Base-by-base conservation (phyloP, 805 yeast genomes). In the Candida berthetii region DNA sequence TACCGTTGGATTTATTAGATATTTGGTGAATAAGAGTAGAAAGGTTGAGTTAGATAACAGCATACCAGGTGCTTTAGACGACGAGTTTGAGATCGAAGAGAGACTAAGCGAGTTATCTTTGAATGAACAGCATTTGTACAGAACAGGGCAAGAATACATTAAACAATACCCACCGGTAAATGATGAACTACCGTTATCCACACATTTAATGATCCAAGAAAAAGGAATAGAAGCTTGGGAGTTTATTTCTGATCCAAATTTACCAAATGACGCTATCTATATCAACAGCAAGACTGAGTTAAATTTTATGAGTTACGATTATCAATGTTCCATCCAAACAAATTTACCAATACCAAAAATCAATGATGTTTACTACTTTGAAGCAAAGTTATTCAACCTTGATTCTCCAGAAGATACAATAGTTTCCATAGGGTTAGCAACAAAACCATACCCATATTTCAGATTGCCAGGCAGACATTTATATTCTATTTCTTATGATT, bases 381-480 rank as follows among this genome's bases (percentile, higher is more conserved):
- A 90, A 57, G 76, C 82, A 33, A 93, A 93, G 55, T 74, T 93
- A 2, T 89, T 79, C 61, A 88, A 83, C 32, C 54, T 81, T 19
- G 79, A 81, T 8, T 69, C 76, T 40, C 79, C 84, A 2, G 58
- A 51, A n/a, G 64, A 58, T 34, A 61, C 76, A 0, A 42, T 64
- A 0, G 66, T 91, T 1, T 78, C 96, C 0, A 69, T 93, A 16
- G 99, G 99, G 0, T 55, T 93, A 3, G 74, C 90, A 1, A 78
- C 95, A 0, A 77, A 80, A 47, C 99, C 99, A 7, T 93, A 93
- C 55, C 99, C 99, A 2, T 80, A 83, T 62, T 93, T 93, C 63
- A 71, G 97, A 50, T 67, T 93, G 32, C 98, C 99, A 0, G 99
- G 99, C 0, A 76, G 93, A 55, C 96, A 89, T 53, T 73, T 82